These are phyloP conservation scores for Onygenales sp. DNA, from an alignment of 2,329 filamentous ascomycete species.

Conservation along the genomic window DNA sequence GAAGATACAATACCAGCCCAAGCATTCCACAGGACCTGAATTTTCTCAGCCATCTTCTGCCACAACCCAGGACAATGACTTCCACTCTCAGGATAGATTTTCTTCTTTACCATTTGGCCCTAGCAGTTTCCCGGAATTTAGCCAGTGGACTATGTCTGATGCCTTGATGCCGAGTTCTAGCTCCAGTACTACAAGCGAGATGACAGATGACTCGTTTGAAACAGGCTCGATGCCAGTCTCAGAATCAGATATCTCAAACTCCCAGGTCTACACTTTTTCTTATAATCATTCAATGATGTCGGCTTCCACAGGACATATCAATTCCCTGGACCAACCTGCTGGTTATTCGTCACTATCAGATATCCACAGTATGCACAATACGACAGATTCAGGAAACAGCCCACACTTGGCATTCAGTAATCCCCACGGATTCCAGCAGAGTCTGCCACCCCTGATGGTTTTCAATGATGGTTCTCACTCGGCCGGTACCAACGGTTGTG, in stretches of 20 bases:
- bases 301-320: conserved; percentile 25
- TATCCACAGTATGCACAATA: conserved; percentile 27
- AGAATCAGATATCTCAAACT: conserved; percentile 30
- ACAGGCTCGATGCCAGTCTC: conserved; percentile 24
- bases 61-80: conserved; percentile 34
- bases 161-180: conserved; percentile 13
- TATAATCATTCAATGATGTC: conserved; percentile 32
- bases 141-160: conserved; percentile 30
- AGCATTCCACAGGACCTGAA: conserved; percentile 28
- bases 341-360: conserved; percentile 31
- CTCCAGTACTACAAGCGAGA: conserved; percentile 13
- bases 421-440: conserved; percentile 26
- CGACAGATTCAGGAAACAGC: conserved; percentile 21
- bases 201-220: conserved; percentile 26
- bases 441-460: conserved; percentile 29
- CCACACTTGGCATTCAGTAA: conserved; percentile 28
- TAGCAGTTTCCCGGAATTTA: conserved; percentile 26
- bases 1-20: conserved; percentile 25
- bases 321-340: conserved; percentile 19
- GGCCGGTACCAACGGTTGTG: conserved; percentile 22
- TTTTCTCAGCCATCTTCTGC: conserved; percentile 30
- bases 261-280: conserved; percentile 33
- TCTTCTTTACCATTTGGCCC: conserved; percentile 30
- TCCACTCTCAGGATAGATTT: conserved; percentile 32
- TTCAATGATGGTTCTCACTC: conserved; percentile 30